Base-by-base conservation (phyloP, 345 rosid species). In the Rhodomyrtus tomentosa region DNA sequence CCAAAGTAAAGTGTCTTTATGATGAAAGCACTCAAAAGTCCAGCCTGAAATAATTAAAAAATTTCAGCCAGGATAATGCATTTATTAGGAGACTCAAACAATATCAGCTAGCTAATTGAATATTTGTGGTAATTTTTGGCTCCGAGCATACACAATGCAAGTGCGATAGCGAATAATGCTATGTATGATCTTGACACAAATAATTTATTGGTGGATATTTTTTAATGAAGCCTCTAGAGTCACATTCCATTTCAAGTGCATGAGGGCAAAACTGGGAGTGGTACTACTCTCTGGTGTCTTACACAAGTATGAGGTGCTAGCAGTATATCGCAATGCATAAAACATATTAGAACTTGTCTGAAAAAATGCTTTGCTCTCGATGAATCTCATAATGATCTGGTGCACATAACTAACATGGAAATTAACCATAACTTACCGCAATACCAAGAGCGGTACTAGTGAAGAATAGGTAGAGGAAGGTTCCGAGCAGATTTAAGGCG, bases 1-100 rank as follows among this genome's bases (percentile, higher is more conserved):
- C 93, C 93, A 83, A 94, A 92, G 85, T 90, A 93, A 38, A 94
- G 92, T 2, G 93, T 86, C 87, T 94, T 94, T 82, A 94, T 94
- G 89, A 94, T 91, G 84, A 29, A 94, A 82, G 94, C 95, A 85
- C 94, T 92, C 81, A 93, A 81, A 85, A 93, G 94, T 36, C 95
- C 94, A 7, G 83, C 89, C 94, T 92, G 93, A 85, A 91, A 87
- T 82, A 85, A 80, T 49, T 80, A 48, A 81, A 80, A 3, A 50
- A 45, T 42, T 27, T 29, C 53, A 68, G 87, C 80, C 87, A 84
- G 22, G 51, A 24, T 20, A 79, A 50, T 29, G 25, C 73, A 81
- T 27, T 62, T 36, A 32, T 68, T 49, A 38, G 0, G 36, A 62
- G 21, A 59, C 79, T 68, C 24, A 12, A 29, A 83, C 50, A 83